Evolutionary conservation across 192 early-diverging fungal species (phyloP), one percentile per base, ranked within the genome.

Genomic region (Coemansia sp.): DNA sequence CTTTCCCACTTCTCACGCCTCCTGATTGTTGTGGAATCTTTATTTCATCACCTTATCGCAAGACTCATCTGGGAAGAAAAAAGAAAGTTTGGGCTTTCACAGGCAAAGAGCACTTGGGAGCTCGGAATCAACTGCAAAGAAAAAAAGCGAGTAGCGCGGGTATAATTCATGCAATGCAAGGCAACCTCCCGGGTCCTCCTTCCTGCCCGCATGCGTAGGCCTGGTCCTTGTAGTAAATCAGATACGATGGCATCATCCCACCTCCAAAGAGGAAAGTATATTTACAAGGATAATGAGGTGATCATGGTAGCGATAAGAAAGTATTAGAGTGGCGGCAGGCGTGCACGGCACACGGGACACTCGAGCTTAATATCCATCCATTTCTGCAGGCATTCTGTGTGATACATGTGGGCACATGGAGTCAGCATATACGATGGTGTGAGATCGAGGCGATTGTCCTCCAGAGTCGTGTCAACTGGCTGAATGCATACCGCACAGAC

Each of bases 331-430:
- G 87, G 81, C 53, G 90, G 91, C 65, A 90, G 76, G 60, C 83
- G 83, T 6, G 87, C 72, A 40, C 90, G 79, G 61, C 91, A 90
- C 15, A 90, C 77, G 12, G 90, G 90, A 67, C 91, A 90, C 70
- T 93, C 92, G 24, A 93, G 81, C 73, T 93, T 93, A 58, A 93
- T 89, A 40, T 88, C 81, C 90, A 93, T 93, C 92, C 92, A 93
- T 72, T 79, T 67, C 58, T 39, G 46, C 31, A 94, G 83, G 70
- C 93, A 94, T 12, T 90, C 88, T 0, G 90, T 86, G 74, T 94
- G 93, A 76, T 91, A 94, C 39, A 93, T 64, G 61, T 94, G 93
- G 24, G 87, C 83, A 75, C 92, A 94, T 0, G 93, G 93, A 24
- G 93, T 94, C 34, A 93, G 72, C 89, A 93, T 93, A 53, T 94